phyloP scores from a whole-genome alignment of 139 green algal species.

The Closterium sp. region DNA sequence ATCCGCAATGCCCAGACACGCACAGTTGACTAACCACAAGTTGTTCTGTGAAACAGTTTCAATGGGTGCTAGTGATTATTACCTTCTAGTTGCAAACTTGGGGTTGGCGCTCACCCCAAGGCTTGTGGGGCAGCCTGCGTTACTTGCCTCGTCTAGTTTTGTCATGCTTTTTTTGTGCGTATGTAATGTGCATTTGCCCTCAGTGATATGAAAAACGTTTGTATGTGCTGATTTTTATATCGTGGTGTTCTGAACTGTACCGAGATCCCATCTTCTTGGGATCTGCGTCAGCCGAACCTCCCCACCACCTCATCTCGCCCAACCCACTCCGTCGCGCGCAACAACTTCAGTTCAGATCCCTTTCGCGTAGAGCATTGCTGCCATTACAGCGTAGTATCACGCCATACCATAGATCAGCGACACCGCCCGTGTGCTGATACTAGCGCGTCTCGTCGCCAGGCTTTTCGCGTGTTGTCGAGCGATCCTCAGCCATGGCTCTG shows the following conservation, averaged over 20 bases:
- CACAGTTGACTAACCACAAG: not conserved
- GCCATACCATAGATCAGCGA: not conserved
- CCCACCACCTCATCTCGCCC: not conserved
- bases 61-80: not conserved
- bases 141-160: not conserved
- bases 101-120: not conserved
- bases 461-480: not conserved
- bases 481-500: not conserved
- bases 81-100: not conserved
- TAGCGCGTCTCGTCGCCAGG: not conserved
- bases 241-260: too few species aligned
- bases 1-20: not conserved
- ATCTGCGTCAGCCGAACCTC: not conserved
- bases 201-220: too few species aligned
- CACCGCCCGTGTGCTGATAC: not conserved
- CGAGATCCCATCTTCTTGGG: not conserved
- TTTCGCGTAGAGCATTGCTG: too few species aligned
- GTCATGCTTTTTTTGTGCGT: not conserved
- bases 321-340: not conserved
- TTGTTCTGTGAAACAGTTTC: too few species aligned
- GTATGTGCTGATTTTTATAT: too few species aligned
- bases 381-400: too few species aligned
- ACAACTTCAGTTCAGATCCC: too few species aligned
- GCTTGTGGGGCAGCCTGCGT: not conserved
- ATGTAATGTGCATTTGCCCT: too few species aligned